These are phyloP conservation scores for Podaxis sp. DNA, from an alignment of 768 basidiomycete species.

Conservation along the genomic window DNA sequence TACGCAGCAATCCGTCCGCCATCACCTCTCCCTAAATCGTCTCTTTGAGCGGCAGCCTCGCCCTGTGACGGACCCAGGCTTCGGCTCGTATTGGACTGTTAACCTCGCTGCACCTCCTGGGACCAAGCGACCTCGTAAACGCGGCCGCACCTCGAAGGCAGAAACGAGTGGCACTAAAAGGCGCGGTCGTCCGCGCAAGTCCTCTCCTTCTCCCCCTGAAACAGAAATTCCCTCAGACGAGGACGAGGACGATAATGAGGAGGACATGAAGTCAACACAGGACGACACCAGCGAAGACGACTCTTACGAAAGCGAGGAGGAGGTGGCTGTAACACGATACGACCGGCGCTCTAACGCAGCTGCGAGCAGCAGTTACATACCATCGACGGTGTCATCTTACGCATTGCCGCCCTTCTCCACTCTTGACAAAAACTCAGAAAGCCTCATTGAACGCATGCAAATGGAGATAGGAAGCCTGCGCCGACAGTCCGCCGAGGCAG, in stretches of 20 bases:
- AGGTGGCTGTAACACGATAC: conserved; percentile 34
- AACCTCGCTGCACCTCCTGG: conserved; percentile 83
- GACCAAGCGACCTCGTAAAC: conserved; percentile 82
- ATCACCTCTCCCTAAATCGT: conserved; percentile 80
- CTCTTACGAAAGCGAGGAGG: conserved; percentile 72
- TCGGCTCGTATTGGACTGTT: conserved; percentile 91
- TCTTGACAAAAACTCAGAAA: conserved; percentile 36
- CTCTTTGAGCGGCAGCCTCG: conserved; percentile 81
- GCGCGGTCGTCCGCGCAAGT: conserved; percentile 13
- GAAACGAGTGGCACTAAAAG: conserved; percentile 10
- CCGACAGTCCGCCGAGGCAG: conserved; percentile 67
- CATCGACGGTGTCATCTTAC: conserved; percentile 29
- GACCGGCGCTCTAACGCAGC: not conserved
- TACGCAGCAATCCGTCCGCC: conserved; percentile 80
- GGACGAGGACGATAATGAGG: conserved; percentile 43
- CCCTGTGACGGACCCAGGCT: conserved; percentile 82
- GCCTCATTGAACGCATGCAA: conserved; percentile 60
- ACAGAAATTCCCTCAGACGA: conserved; percentile 28
- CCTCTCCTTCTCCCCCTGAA: conserved; percentile 11
- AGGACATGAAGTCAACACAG: conserved; percentile 29
- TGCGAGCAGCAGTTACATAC: conserved; percentile 14
- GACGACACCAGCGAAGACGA: conserved; percentile 45
- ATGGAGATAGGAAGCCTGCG: conserved; percentile 64
- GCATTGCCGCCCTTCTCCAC: conserved; percentile 45
- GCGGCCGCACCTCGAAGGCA: conserved; percentile 46